phyloP scores from a whole-genome alignment of 371 early-diverging fungal genomes.

The Capillidium heterosporum region DNA sequence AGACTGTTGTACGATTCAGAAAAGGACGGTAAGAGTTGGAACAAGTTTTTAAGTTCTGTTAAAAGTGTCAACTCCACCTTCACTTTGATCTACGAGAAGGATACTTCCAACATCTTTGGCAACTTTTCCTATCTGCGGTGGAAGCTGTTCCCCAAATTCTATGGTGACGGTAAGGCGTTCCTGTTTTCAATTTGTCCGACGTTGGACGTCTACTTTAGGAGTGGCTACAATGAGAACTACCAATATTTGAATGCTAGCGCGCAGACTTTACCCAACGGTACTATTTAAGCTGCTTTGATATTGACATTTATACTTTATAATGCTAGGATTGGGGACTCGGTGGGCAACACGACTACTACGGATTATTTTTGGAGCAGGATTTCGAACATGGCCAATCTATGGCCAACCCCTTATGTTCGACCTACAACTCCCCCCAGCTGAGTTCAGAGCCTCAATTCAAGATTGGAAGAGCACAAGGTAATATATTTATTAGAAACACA shows the following conservation, averaged over 20 bases:
- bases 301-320: not conserved
- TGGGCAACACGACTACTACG: constrained; percentile 69
- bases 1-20: not conserved
- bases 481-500: not conserved
- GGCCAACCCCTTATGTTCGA: constrained; percentile 46
- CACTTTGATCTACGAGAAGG: constrained; percentile 8
- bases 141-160: constrained; percentile 42
- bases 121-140: constrained; percentile 46
- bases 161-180: constrained; percentile 39
- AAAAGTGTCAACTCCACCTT: not conserved
- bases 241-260: constrained; percentile 69
- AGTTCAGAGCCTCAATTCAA: constrained; percentile 33
- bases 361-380: constrained; percentile 49
- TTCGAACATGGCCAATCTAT: constrained; percentile 55
- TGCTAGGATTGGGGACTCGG: constrained; percentile 45
- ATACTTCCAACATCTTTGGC: constrained; percentile 37
- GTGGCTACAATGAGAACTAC: constrained; percentile 49
- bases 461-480: constrained; percentile 55
- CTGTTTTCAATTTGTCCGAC: constrained; percentile 30
- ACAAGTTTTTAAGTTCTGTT: not conserved
- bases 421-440: constrained; percentile 40
- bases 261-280: constrained; percentile 70
- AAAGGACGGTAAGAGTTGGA: not conserved
- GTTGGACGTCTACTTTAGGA: constrained; percentile 21
- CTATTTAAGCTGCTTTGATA: not conserved